phyloP scores from a whole-genome alignment of 176 grass and related monocot genomes.

The Cocos nucifera region DNA sequence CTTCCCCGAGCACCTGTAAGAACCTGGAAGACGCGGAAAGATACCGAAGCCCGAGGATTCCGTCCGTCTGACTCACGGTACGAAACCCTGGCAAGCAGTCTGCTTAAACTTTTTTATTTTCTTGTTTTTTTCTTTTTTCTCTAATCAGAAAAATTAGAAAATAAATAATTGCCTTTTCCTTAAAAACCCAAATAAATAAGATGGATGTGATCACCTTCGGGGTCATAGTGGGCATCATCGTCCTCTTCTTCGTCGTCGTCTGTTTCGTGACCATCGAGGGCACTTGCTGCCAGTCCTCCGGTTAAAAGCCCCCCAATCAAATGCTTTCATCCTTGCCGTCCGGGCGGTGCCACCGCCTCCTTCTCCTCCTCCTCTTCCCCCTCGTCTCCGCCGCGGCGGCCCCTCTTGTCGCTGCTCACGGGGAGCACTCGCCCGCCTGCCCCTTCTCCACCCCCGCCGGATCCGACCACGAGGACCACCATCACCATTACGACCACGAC shows the following conservation, averaged over 20 bases:
- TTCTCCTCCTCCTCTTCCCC: neutral
- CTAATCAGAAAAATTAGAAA: too few species aligned
- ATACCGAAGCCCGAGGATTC: too few species aligned
- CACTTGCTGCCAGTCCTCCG: constrained; percentile 42
- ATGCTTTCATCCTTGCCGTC: constrained; percentile 5
- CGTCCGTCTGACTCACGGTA: too few species aligned
- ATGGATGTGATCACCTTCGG: constrained; percentile 74
- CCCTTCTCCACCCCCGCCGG: constrained; percentile 27
- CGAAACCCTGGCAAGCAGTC: too few species aligned
- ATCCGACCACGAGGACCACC: constrained; percentile 15
- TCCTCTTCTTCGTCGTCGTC: constrained; percentile 27
- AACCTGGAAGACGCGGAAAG: too few species aligned
- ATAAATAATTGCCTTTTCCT: too few species aligned
- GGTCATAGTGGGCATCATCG: constrained; percentile 43
- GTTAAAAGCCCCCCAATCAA: neutral
- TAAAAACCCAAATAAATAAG: neutral
- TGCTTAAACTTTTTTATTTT: too few species aligned
- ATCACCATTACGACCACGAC: constrained; percentile 28
- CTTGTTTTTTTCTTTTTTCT: too few species aligned
- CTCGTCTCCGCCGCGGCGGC: constrained; percentile 20
- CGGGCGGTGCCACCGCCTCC: constrained; percentile 1
- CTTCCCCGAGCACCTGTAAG: too few species aligned
- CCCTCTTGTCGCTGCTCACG: constrained; percentile 19
- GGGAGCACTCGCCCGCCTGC: constrained; percentile 17
- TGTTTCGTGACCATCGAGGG: constrained; percentile 53